A percentile compares a stretch with the other conserved stretches of the same genome.
Evolutionary conservation across 2,329 filamentous ascomycete species (phyloP).

Genomic region (Xylaria sp.): DNA sequence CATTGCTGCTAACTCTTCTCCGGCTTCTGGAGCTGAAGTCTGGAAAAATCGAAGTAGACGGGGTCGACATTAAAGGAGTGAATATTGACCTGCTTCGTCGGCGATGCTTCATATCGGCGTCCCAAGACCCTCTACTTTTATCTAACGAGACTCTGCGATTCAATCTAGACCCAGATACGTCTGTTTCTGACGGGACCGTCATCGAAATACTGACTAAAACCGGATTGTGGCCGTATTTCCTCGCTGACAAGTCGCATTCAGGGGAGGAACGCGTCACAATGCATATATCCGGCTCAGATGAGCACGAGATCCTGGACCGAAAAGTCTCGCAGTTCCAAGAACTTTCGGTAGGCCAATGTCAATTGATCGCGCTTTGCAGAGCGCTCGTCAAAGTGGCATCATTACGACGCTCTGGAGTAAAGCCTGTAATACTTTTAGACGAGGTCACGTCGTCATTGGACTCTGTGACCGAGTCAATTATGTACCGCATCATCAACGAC

Average conservation of each 20-base stretch:
- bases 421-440: conserved; percentile 51
- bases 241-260: not conserved
- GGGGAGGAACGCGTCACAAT: not conserved
- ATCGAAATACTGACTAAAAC: conserved; percentile 22
- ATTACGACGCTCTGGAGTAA: conserved; percentile 32
- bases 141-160: conserved; percentile 46
- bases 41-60: conserved; percentile 48
- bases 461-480: conserved; percentile 47
- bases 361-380: conserved; percentile 50
- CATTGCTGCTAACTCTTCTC: conserved; percentile 37
- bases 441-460: conserved; percentile 51
- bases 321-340: conserved; percentile 43
- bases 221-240: conserved; percentile 16
- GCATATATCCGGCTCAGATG: not conserved
- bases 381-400: conserved; percentile 45
- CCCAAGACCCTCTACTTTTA: conserved; percentile 48
- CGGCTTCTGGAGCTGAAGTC: conserved; percentile 45
- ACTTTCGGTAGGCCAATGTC: conserved; percentile 50
- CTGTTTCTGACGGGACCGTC: conserved; percentile 39
- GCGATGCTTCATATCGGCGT: conserved; percentile 48
- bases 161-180: conserved; percentile 46
- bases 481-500: conserved; percentile 49
- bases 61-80: conserved; percentile 45
- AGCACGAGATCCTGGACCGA: conserved; percentile 43
- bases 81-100: conserved; percentile 42